Base-by-base conservation (phyloP, 495 filamentous ascomycete species). In the Cairneyella variabilis region DNA sequence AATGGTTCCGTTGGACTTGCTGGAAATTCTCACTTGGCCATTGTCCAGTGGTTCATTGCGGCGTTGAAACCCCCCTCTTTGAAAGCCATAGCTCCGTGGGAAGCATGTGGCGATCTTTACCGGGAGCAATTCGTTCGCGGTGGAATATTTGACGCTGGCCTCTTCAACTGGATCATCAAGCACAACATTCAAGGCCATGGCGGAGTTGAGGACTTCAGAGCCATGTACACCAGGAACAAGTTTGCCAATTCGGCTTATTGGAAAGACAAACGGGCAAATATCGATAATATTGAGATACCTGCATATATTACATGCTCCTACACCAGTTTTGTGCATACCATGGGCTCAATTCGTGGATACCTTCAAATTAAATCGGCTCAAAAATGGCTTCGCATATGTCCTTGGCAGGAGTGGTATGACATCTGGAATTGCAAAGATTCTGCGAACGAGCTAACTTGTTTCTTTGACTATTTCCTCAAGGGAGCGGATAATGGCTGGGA, bases 391-490 rank as follows among this genome's bases (percentile, higher is more conserved):
- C 7, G 37, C 8, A n/a, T 12, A 5, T n/a, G 37, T 18, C 11
- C 37, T 5, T 40, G 17, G 11, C 37, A 40, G 17, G 37, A 40
- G 17, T 40, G 37, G 37, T 40, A 40, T 17, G 37, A 40, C 16
- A 12, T 40, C 17, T 40, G 37, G 37, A 40, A 18, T 17, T 40
- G 11, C 37, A 40, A 18, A 17, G 16, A 40, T 6, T 32, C 37
- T n/a, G 17, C 6, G 8, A 16, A 40, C 37, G 37, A 40, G 6
- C 18, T 49, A 20, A 8, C 17, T 4, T 10, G 4, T 3, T 49
- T 49, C 18, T 49, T 49, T 38, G 47, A 49, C 32, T 3, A 34
- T 2, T 49, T 37, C 16, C 30, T 49, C 3, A 37, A 39, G 3
- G 47, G 28, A 6, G 38, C 8, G 20, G 47, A 49, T 5, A 49